Evolutionary conservation across 495 filamentous ascomycete genomes (phyloP).

Genomic region (Filosporella fistucella): DNA sequence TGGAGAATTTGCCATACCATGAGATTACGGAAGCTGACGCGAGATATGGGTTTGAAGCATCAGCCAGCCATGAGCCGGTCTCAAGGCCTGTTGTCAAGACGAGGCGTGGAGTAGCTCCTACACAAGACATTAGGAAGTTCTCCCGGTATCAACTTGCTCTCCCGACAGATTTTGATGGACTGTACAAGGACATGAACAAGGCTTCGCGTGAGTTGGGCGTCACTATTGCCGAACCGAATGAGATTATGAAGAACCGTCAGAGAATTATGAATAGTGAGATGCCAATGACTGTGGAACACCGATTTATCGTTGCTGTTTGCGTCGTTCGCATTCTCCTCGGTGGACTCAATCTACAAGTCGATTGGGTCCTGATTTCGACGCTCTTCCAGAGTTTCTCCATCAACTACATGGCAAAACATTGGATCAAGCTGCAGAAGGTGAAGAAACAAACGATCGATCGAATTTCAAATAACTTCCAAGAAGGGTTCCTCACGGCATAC

Average conservation of each 20-base stretch:
- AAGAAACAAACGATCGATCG: conserved; percentile 59
- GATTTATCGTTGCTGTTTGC: conserved; percentile 64
- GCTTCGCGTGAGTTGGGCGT: conserved; percentile 6
- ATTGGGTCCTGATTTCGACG: conserved; percentile 68
- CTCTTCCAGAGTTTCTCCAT: conserved; percentile 60
- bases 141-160: conserved; percentile 12
- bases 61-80: not conserved
- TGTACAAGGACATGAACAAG: conserved; percentile 6
- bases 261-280: conserved; percentile 22
- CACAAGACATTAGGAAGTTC: not conserved
- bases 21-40: not conserved
- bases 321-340: conserved; percentile 71
- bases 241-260: not conserved
- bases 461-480: conserved; percentile 73
- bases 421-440: conserved; percentile 51
- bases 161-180: conserved; percentile 16
- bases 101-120: no score
- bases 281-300: conserved; percentile 23
- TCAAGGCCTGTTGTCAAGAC: not conserved
- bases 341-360: conserved; percentile 60
- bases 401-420: conserved; percentile 54
- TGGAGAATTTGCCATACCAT: conserved; percentile 38
- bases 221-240: conserved; percentile 9
- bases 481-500: conserved; percentile 73
- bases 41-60: no score